Evolutionary conservation across 164 flowering plant genomes (phyloP).

Genomic region (Aristolochia contorta): DNA sequence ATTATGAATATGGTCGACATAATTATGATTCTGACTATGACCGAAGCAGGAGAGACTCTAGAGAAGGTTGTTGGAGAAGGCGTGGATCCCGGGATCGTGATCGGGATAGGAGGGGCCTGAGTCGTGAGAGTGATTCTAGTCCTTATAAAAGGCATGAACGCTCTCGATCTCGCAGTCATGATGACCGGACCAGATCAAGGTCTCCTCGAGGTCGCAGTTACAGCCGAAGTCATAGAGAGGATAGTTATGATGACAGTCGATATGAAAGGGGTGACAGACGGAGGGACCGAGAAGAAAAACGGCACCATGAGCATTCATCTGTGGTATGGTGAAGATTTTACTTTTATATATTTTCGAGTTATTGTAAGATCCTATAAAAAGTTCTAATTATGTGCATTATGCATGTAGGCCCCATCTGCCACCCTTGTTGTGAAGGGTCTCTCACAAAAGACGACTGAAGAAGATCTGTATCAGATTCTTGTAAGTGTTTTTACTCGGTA

Average conservation of each 20-base stretch:
- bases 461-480: constrained; percentile 86
- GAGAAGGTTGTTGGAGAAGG: constrained; percentile 48
- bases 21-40: constrained; percentile 93
- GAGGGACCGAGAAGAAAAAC: constrained; percentile 77
- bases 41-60: constrained; percentile 54
- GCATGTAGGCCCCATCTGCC: constrained; percentile 76
- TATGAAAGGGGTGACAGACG: constrained; percentile 61
- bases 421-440: constrained; percentile 97
- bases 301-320: constrained; percentile 46
- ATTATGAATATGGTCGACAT: constrained; percentile 56
- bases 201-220: constrained; percentile 80
- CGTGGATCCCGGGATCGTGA: constrained; percentile 68
- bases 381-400: neutral
- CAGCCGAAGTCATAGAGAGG: constrained; percentile 78
- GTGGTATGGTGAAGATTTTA: constrained; percentile 40
- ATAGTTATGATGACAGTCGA: constrained; percentile 71
- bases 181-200: constrained; percentile 70
- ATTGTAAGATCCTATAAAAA: neutral
- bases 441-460: constrained; percentile 90
- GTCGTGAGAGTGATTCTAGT: constrained; percentile 71
- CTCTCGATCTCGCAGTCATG: constrained; percentile 65
- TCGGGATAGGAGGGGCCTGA: constrained; percentile 51
- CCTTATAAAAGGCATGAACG: constrained; percentile 63
- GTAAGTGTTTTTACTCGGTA: constrained; percentile 23
- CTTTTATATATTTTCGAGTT: neutral